Percentiles rank a stretch among this genome's conserved stretches.
Conservation (phyloP, 257 asterid genomes). For the Phtheirospermum japonicum region DNA sequence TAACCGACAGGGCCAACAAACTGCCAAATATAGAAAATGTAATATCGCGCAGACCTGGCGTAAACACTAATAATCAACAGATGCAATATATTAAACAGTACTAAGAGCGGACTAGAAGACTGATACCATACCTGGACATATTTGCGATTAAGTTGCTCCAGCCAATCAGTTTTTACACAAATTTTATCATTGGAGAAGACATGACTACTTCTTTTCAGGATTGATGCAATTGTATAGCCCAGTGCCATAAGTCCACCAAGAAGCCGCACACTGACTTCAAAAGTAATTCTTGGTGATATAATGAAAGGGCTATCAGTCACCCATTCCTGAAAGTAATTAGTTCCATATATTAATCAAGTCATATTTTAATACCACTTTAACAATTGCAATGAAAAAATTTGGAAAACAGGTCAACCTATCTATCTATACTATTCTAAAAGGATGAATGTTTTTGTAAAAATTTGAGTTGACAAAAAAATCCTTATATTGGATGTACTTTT, state of each 20-base stretch:
- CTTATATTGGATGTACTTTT: too few relatives aligned
- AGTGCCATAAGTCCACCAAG: constrained; percentile 99
- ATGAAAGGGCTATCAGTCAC: constrained; percentile 91
- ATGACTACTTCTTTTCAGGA: constrained; percentile 93
- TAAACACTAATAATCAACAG: constrained; percentile 7
- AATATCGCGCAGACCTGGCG: too few relatives aligned
- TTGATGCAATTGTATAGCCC: constrained; percentile 95
- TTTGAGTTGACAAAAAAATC: too few relatives aligned
- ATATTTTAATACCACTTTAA: background rate
- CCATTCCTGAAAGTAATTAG: constrained; percentile 78
- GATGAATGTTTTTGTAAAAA: too few relatives aligned
- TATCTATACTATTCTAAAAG: too few relatives aligned
- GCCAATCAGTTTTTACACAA: constrained; percentile 90
- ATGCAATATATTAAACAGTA: constrained; percentile 4
- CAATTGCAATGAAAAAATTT: constrained; percentile 7
- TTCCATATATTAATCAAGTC: constrained; percentile 23
- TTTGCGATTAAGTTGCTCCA: constrained; percentile 91
- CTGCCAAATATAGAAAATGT: constrained; percentile 3
- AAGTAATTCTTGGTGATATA: constrained; percentile 95
- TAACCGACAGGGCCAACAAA: constrained; percentile 15
- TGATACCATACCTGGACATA: constrained; percentile 72
- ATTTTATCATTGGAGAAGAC: constrained; percentile 69
- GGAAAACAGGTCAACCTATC: constrained; percentile 1
- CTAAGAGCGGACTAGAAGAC: constrained; percentile 4
- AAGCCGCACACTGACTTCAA: constrained; percentile 98